Conservation (phyloP, 1,284 basidiomycete species). For the Gomphus bonarii region DNA sequence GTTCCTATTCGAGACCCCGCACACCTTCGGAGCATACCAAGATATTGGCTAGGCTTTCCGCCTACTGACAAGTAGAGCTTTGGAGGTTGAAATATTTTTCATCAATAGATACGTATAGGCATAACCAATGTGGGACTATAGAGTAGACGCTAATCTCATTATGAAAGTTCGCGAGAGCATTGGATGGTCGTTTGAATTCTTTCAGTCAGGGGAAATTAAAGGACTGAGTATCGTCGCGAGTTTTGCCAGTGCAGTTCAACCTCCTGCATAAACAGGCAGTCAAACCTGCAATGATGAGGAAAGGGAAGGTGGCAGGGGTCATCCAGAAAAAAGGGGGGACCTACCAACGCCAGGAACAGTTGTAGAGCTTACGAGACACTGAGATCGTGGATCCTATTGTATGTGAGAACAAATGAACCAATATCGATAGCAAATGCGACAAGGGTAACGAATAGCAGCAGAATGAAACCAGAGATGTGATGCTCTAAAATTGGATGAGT, state of each 20-base stretch:
- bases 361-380: conserved; percentile 27
- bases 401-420: conserved; percentile 54
- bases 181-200: no score
- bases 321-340: conserved; percentile 38
- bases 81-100: no score
- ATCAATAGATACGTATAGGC: no score
- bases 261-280: conserved; percentile 62
- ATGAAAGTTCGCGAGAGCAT: no score
- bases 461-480: conserved; percentile 54
- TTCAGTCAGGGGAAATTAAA: no score
- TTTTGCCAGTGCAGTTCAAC: conserved; percentile 27
- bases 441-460: conserved; percentile 49
- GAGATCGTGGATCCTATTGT: conserved; percentile 42
- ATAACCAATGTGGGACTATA: no score
- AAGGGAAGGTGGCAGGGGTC: conserved; percentile 55
- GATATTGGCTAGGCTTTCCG: no score
- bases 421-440: conserved; percentile 68
- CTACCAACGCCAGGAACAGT: conserved; percentile 52
- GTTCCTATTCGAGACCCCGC: no score
- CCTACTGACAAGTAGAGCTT: no score
- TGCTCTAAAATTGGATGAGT: conserved; percentile 5
- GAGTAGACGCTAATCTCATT: no score
- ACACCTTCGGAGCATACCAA: no score
- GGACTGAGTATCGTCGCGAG: no score
- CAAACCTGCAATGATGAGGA: conserved; percentile 52